Evolutionary conservation across 1,284 basidiomycete species (phyloP).

Genomic region (Ustilago hordei): DNA sequence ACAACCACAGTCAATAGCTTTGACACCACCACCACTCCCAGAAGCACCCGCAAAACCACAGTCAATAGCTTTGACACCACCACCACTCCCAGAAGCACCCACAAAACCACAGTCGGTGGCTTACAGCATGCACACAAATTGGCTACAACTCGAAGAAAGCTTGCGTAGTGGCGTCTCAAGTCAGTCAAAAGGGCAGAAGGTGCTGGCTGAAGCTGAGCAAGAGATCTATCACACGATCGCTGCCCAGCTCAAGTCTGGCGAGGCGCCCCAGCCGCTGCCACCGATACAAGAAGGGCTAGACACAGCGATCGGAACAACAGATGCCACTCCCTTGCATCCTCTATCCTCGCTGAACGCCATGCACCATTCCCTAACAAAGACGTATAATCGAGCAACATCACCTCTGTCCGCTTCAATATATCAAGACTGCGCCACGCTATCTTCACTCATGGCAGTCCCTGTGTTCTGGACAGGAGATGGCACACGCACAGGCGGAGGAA

Average conservation of each 20-base stretch:
- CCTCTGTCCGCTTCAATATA: slow-evolving; percentile 53
- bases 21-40: slow-evolving; percentile 10
- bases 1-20: background rate
- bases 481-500: slow-evolving; percentile 49
- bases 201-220: slow-evolving; percentile 38
- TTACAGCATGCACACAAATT: slow-evolving; percentile 33
- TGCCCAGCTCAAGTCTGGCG: slow-evolving; percentile 30
- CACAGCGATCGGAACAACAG: background rate
- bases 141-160: slow-evolving; percentile 34
- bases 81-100: slow-evolving; percentile 9
- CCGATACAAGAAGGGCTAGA: background rate
- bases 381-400: slow-evolving; percentile 54
- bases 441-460: slow-evolving; percentile 55
- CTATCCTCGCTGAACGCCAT: slow-evolving; percentile 36
- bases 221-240: slow-evolving; percentile 41
- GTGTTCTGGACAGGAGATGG: slow-evolving; percentile 65
- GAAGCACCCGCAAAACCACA: slow-evolving; percentile 13
- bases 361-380: slow-evolving; percentile 44
- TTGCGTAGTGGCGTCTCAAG: slow-evolving; percentile 17
- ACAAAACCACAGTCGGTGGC: slow-evolving; percentile 26
- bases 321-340: background rate
- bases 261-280: slow-evolving; percentile 21
- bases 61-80: slow-evolving; percentile 4
- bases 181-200: slow-evolving; percentile 42
- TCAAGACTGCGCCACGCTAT: slow-evolving; percentile 56